Base-by-base conservation (phyloP, 768 basidiomycete genomes). In the Macrocybe gigantea region DNA sequence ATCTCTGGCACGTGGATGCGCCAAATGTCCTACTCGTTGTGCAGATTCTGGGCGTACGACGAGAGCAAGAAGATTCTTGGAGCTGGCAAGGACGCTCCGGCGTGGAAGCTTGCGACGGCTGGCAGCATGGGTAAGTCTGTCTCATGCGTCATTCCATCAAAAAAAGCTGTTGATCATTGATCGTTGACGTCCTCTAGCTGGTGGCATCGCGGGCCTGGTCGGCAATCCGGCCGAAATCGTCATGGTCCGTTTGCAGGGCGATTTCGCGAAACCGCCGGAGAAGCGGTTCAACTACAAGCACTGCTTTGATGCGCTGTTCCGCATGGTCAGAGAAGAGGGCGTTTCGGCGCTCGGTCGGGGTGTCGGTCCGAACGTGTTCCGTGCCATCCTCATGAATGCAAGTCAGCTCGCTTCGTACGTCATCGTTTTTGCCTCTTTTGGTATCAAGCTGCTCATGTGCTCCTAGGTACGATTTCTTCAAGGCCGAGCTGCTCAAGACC, bases 1-100 rank as follows among this genome's bases (percentile, higher is more conserved):
- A 89, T 93, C 50, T 72, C 84, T 2, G 92, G 91, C 31, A 95
- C 92, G 29, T 85, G 89, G 81, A 67, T 95, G 65, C 79, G 92
- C 30, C 92, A 95, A 67, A 91, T 93, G 89, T 88, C 83, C 33
- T 94, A 94, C 68, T 91, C 88, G 38, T 72, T 93, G 63, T 91
- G 88, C 63, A 76, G 91, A n/a, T 94, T 93, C 71, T 93, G 89
- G 81, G 89, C 88, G 11, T 92, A 93, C 63, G 91, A 93, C 53
- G 86, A 89, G 69, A 88, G 85, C 63, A 94, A 93, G 74, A 90
- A 85, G 70, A 53, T 85, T 6, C 57, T 93, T 0, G 87, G 87
- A 14, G 85, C 86, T 7, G 79, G 79, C 33, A 75, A 79, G 57
- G 75, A 86, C 53, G 75, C 84, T 0, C 81, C 90, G 2, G 81